Evolutionary conservation across 495 filamentous ascomycete species (phyloP).

Genomic region (Neurospora tetraspora): DNA sequence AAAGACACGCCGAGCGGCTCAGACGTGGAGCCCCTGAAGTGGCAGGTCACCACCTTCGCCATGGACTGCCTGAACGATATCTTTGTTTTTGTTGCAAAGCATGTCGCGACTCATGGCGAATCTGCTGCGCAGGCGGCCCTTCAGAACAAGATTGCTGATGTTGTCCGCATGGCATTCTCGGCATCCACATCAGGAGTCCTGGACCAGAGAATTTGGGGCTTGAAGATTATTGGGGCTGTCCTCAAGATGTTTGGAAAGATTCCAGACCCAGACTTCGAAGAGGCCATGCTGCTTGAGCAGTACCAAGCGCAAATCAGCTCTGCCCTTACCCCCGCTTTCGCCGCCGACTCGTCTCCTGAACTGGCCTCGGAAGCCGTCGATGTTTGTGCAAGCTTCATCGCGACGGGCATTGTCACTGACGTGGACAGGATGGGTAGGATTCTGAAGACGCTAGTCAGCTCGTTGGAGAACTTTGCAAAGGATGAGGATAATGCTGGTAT

Average conservation of each 20-base stretch:
- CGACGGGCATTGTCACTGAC: constrained; percentile 93
- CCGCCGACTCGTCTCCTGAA: constrained; percentile 89
- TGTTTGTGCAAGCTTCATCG: constrained; percentile 95
- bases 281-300: constrained; percentile 90
- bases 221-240: constrained; percentile 88
- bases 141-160: constrained; percentile 77
- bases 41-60: constrained; percentile 93
- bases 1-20: constrained; percentile 46
- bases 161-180: constrained; percentile 96
- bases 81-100: constrained; percentile 61
- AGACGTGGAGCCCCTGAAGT: constrained; percentile 80
- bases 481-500: constrained; percentile 79
- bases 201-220: constrained; percentile 74
- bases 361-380: constrained; percentile 91
- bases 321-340: constrained; percentile 91
- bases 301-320: constrained; percentile 98
- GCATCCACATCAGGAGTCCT: constrained; percentile 91
- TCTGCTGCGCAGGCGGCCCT: constrained; percentile 64
- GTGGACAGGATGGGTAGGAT: constrained; percentile 97
- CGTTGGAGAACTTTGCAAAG: constrained; percentile 83
- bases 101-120: constrained; percentile 57
- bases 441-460: constrained; percentile 80
- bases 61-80: constrained; percentile 88
- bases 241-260: constrained; percentile 93
- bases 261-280: constrained; percentile 91